Percentiles rank a stretch among this genome's conserved stretches.
Evolutionary conservation across 371 early-diverging fungal genomes (phyloP).

Genomic region (Quaeritorhiza haematococci): DNA sequence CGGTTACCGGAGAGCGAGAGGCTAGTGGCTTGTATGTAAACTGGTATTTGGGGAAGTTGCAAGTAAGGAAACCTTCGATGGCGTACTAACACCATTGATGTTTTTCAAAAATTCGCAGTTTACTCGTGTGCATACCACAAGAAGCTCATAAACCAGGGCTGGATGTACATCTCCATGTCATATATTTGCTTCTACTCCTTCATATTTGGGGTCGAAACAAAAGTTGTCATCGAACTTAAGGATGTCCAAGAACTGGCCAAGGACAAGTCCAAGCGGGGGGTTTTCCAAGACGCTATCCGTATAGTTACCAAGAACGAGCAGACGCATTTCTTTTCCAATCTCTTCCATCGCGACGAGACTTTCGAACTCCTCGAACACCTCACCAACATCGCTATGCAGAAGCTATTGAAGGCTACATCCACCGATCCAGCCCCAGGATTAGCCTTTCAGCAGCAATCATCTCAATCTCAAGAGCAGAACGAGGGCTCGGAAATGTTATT

Average conservation of each 20-base stretch:
- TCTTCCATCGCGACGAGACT: constrained; percentile 93
- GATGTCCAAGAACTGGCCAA: constrained; percentile 81
- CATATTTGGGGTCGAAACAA: constrained; percentile 88
- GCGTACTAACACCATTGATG: constrained; percentile 7
- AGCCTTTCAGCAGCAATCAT: constrained; percentile 14
- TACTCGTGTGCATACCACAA: constrained; percentile 88
- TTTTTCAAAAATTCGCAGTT: constrained; percentile 42
- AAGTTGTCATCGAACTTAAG: constrained; percentile 81
- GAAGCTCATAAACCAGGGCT: constrained; percentile 87
- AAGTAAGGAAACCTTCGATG: neutral
- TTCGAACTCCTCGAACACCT: constrained; percentile 87
- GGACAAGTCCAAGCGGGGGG: constrained; percentile 82
- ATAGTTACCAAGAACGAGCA: constrained; percentile 73
- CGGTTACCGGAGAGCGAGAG: constrained; percentile 73
- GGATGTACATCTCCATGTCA: constrained; percentile 92
- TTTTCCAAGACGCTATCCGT: constrained; percentile 82
- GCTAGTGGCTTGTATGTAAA: constrained; percentile 75
- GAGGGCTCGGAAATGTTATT: neutral
- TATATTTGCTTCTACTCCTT: constrained; percentile 92
- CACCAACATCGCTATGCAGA: constrained; percentile 80
- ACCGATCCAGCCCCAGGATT: constrained; percentile 42
- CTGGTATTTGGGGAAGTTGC: neutral
- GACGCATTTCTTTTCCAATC: constrained; percentile 85
- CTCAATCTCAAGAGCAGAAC: neutral
- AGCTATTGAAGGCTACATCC: constrained; percentile 71